Base-by-base conservation (phyloP, 306 rosid genomes). In the Rosa persica region DNA sequence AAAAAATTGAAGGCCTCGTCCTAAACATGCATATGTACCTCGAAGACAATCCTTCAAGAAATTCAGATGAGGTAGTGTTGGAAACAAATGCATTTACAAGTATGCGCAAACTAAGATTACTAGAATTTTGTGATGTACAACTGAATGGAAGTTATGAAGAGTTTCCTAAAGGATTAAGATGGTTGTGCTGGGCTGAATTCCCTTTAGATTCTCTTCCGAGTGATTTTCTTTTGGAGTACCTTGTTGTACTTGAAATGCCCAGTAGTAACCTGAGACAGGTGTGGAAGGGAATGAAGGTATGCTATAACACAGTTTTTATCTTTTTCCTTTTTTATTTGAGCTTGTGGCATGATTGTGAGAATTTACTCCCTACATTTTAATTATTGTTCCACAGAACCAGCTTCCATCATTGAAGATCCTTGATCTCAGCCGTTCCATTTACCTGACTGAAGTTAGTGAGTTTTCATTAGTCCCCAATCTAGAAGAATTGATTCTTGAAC, bases 401-500 rank as follows among this genome's bases (percentile, higher is more conserved):
- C 57, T 52, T 60, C 66, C 39, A 22, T 60, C 66, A 1, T 49
- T 79, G 62, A 79, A 79, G 61, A 43, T 36, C 48, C 67, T 79
- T 58, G 49, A 79, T 12, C 43, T 79, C 5, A 48, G 82, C 12
- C 72, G 72, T 48, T 79, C 73, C 30, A 19, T 16, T 13, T 2
- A 10, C 43, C 78, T 79, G 1, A 48, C 4, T 12, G 49, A 48
- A 8, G 16, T 20, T 5, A 7, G 72, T 22, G 70, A 72, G n/a
- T 79, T 79, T 65, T 70, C 78, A 4, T 10, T 5, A 1, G 70
- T 71, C 30, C 73, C 77, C 10, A 61, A 38, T 49, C 72, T 79
- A 13, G 77, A 79, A 34, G 25, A 47, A 54, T 10, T 79, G 54
- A 22, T 60, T 19, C 78, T 79, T 54, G 25, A 15, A 30, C 17